Evolutionary conservation across 805 yeast genomes (phyloP).

Genomic region (Kodamaea hsintzibuensis): DNA sequence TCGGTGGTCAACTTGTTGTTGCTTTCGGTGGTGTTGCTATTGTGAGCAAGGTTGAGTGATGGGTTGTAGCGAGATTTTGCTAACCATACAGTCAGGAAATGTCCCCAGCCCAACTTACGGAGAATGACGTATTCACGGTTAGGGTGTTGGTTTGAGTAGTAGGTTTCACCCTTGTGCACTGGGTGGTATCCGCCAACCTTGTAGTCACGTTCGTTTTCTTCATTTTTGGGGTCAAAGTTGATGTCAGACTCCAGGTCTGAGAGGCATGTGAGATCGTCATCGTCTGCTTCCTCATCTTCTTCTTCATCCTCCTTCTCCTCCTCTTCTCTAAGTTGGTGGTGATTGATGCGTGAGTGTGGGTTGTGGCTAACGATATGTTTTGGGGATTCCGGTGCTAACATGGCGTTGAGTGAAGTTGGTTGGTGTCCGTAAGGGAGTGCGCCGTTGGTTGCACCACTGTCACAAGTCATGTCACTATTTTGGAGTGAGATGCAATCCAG

Average conservation of each 20-base stretch:
- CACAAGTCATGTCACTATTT: slow-evolving; percentile 39
- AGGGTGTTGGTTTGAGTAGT: slow-evolving; percentile 39
- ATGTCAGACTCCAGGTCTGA: slow-evolving; percentile 29
- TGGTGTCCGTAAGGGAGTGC: slow-evolving; percentile 3
- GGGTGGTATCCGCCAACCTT: slow-evolving; percentile 67
- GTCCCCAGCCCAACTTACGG: slow-evolving; percentile 71
- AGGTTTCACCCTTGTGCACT: slow-evolving; percentile 54
- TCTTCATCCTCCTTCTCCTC: no score
- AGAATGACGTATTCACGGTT: slow-evolving; percentile 46
- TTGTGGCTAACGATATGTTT: slow-evolving; percentile 1
- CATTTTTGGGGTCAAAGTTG: slow-evolving; percentile 33
- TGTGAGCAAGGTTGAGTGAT: not conserved
- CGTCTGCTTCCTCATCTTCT: not conserved
- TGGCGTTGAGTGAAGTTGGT: slow-evolving; percentile 1
- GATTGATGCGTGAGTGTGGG: not conserved
- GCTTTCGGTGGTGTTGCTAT: not conserved
- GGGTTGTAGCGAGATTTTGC: slow-evolving; percentile 31
- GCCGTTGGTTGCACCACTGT: slow-evolving; percentile 4
- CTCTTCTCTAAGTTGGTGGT: not conserved
- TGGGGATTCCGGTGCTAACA: slow-evolving; percentile 5
- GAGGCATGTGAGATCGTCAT: slow-evolving; percentile 16
- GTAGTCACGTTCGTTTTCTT: slow-evolving; percentile 56
- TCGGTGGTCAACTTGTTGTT: not conserved
- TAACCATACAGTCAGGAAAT: slow-evolving; percentile 72
- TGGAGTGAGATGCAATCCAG: slow-evolving; percentile 39